These are phyloP conservation scores for Apocynum venetum DNA, from an alignment of 257 asterid genomes.

Conservation along the genomic window DNA sequence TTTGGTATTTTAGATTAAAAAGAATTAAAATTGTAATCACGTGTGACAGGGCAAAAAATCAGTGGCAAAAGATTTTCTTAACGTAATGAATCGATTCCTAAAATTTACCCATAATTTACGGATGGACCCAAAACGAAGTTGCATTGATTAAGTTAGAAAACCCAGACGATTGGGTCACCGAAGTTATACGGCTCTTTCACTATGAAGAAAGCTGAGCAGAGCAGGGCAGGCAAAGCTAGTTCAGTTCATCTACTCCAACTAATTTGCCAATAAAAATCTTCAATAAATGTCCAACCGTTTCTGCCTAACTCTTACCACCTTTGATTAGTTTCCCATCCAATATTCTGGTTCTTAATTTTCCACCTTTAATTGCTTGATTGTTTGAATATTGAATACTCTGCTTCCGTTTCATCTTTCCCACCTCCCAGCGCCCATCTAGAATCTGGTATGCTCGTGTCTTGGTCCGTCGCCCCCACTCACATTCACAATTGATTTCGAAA, in stretches of 20 bases:
- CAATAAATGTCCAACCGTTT: slow-evolving; percentile 29
- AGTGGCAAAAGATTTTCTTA: too few relatives aligned
- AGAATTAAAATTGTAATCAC: too few relatives aligned
- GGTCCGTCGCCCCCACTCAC: neutral
- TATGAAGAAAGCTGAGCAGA: too few relatives aligned
- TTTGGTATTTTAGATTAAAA: too few relatives aligned
- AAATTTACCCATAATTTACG: too few relatives aligned
- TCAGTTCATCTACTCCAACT: slow-evolving; percentile 35
- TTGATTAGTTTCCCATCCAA: neutral
- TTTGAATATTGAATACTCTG: neutral
- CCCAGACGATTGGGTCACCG: too few relatives aligned
- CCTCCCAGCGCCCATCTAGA: neutral
- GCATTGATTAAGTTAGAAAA: too few relatives aligned
- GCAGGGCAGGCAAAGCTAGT: neutral
- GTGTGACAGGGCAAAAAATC: too few relatives aligned
- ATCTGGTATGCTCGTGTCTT: neutral
- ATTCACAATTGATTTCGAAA: neutral
- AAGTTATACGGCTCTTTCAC: too few relatives aligned
- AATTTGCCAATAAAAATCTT: neutral
- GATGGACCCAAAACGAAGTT: too few relatives aligned
- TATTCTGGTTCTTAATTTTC: neutral
- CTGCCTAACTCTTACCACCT: slow-evolving; percentile 6
- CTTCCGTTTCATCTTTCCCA: neutral
- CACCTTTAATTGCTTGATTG: neutral
- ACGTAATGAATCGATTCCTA: too few relatives aligned